phyloP scores from a whole-genome alignment of 768 basidiomycete species.

The Phaffia tasmanica region DNA sequence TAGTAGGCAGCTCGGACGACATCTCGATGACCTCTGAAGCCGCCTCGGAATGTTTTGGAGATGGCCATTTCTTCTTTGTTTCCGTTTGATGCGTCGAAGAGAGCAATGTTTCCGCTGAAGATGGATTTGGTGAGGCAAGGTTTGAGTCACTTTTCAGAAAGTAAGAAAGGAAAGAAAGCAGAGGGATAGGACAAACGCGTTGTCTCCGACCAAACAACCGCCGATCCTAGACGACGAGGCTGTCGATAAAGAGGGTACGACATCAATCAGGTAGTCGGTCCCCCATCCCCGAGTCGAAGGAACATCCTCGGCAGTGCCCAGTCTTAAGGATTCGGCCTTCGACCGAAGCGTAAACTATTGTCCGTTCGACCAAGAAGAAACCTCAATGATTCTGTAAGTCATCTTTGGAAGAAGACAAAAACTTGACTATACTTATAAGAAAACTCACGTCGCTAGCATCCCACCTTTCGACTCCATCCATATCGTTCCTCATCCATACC shows the following conservation, averaged over 20 bases:
- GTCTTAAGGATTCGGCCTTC: conserved; percentile 6
- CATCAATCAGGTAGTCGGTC: conserved; percentile 33
- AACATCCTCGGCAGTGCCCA: conserved; percentile 20
- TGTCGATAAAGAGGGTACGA: conserved; percentile 11
- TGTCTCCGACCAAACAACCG: conserved; percentile 15
- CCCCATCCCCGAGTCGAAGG: conserved; percentile 26
- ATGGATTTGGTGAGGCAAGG: not conserved
- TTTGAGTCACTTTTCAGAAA: too few relatives aligned
- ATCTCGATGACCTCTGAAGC: conserved; percentile 25
- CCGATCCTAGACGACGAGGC: conserved; percentile 2
- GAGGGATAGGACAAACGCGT: conserved; percentile 7
- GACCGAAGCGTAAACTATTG: conserved; percentile 18
- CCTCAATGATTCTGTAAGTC: conserved; percentile 27
- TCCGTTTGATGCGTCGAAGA: not conserved
- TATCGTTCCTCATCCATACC: conserved; percentile 81
- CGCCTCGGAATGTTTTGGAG: not conserved
- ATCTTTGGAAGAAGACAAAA: conserved; percentile 8
- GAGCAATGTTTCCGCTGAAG: conserved; percentile 14
- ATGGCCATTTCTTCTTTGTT: not conserved
- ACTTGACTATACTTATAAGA: conserved; percentile 37
- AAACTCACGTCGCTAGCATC: conserved; percentile 43
- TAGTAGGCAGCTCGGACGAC: conserved; percentile 22
- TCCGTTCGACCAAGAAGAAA: not conserved
- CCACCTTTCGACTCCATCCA: conserved; percentile 89
- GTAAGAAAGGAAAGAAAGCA: not conserved